phyloP scores from a whole-genome alignment of 179 eudicot genomes.

The Beta macrorhiza region DNA sequence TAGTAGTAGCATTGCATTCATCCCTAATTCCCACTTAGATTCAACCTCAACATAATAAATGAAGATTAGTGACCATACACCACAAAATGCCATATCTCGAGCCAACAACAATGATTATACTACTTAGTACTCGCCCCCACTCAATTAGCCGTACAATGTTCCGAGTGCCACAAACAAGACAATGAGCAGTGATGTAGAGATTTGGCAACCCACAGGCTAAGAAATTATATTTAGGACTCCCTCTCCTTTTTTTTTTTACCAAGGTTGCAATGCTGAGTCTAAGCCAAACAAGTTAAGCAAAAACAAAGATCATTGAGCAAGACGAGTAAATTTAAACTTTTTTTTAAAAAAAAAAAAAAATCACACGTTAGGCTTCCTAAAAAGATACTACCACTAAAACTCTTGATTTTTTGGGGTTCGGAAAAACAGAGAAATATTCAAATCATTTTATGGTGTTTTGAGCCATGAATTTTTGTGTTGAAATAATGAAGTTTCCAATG shows the following conservation, averaged over 20 bases:
- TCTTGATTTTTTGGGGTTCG: background rate
- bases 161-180: background rate
- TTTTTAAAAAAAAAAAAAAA: background rate
- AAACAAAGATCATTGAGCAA: too few species aligned
- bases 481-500: background rate
- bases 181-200: background rate
- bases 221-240: background rate
- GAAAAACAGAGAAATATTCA: background rate
- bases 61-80: constrained; percentile 17
- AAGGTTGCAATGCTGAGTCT: too few species aligned
- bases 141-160: background rate
- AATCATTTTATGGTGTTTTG: background rate
- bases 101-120: constrained; percentile 2
- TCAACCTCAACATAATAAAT: constrained; percentile 21
- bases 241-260: background rate
- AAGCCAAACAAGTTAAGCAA: too few species aligned
- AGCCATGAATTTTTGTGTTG: background rate
- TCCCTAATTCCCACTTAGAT: constrained; percentile 13
- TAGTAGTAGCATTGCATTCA: constrained; percentile 29
- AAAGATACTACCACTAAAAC: background rate
- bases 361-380: background rate
- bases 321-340: background rate
- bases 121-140: constrained; percentile 15
- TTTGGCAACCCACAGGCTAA: background rate
- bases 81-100: constrained; percentile 14